A percentile compares a stretch with the other conserved stretches of the same genome.
phyloP scores from a whole-genome alignment of 768 basidiomycete species.

The Gloeophyllum trabeum region DNA sequence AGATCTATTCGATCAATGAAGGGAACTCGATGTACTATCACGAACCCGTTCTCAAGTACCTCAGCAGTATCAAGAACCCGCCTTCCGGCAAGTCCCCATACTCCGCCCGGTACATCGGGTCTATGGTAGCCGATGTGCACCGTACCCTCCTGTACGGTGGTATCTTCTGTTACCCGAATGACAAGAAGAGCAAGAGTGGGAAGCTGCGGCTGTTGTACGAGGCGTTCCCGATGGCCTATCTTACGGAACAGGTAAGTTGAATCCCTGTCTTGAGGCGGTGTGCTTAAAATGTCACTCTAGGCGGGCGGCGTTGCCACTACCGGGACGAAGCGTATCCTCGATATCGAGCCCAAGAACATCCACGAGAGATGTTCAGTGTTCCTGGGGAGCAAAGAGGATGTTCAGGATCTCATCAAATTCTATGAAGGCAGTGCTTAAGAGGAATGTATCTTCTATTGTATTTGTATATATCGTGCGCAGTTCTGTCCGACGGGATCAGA shows the following conservation, averaged over 20 bases:
- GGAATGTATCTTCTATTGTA: no score
- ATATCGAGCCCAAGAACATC: constrained; percentile 76
- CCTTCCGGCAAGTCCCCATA: constrained; percentile 71
- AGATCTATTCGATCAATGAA: constrained; percentile 99
- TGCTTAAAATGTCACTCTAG: constrained; percentile 23
- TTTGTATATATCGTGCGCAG: no score
- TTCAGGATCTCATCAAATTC: constrained; percentile 81
- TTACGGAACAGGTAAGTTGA: constrained; percentile 77
- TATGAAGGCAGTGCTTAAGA: constrained; percentile 33
- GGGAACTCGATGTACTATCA: constrained; percentile 96
- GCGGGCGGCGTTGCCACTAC: constrained; percentile 97
- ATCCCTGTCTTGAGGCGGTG: not conserved
- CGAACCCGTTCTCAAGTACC: constrained; percentile 67
- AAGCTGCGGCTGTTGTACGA: constrained; percentile 94
- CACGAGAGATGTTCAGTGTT: constrained; percentile 93
- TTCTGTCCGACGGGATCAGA: no score
- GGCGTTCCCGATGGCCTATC: constrained; percentile 95
- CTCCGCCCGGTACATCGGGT: constrained; percentile 89
- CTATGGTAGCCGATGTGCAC: constrained; percentile 99
- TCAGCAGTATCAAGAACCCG: constrained; percentile 89
- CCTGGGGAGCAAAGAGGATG: constrained; percentile 89
- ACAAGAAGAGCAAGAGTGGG: constrained; percentile 95
- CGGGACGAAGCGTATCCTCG: constrained; percentile 86
- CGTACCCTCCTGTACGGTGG: constrained; percentile 94
- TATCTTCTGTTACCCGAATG: constrained; percentile 96